Evolutionary conservation across 192 early-diverging fungal genomes (phyloP), one percentile per base, ranked within the genome.

Genomic region (Podila horticola): DNA sequence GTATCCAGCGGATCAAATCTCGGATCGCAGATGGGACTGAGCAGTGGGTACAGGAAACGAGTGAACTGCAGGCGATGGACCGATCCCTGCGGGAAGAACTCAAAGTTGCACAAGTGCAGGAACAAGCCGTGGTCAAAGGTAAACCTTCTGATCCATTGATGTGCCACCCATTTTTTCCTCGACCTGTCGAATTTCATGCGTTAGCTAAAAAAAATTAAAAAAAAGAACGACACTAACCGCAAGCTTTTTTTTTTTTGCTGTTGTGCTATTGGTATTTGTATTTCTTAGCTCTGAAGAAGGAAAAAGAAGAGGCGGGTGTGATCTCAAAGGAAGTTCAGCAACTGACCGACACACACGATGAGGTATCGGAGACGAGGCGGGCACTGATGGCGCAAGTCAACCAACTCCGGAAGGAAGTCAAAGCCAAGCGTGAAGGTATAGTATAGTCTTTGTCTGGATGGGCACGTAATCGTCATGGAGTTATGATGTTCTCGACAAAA

Each of bases 371-470:
- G 26, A 31, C 63, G 10, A 74, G 63, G 2, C 69, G 49, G 12
- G 75, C 75, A 26, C 71, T 91, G 45, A 64, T 65, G 19, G 65
- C 75, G 49, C 83, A 82, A 36, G 81, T 89, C 52, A 57, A 52
- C 7, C 62, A 62, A 31, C 81, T 90, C 59, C 70, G 83, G 70
- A 66, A 20, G 10, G 90, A 91, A 70, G 75, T 92, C 22, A 85
- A 74, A 19, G 83, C 84, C 45, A 85, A 86, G 29, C 74, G 83
- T 57, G 83, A 86, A 72, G 88, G 81, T 63, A 75, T 6, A 34
- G 33, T 34, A 34, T 4, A 31, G 13, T 36, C 34, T 10, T 34
- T 0, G 10, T 36, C 34, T 36, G 9, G 41, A 45, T 45, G 15
- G 15, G 4, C 41, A 45, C 15, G 41, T 13, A 17, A 45, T 45